Conservation (phyloP, 192 early-diverging fungal species). For the Podila clonocystis region DNA sequence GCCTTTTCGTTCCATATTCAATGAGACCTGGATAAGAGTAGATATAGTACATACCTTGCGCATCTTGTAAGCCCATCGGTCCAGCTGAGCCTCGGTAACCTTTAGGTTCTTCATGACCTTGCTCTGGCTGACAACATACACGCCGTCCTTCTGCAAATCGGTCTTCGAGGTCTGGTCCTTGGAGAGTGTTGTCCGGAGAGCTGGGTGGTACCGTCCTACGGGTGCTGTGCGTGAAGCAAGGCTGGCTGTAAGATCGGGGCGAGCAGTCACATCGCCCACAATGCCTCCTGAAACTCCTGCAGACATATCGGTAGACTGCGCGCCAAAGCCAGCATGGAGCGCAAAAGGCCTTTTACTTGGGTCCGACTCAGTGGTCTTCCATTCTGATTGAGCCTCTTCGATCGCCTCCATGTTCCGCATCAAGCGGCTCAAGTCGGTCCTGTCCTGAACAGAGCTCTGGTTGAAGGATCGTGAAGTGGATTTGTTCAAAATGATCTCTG, state of each 20-base stretch:
- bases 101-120: conserved; percentile 48
- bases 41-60: conserved; percentile 24
- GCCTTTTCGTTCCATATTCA: neutral
- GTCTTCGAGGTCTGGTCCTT: conserved; percentile 49
- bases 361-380: conserved; percentile 28
- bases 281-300: neutral
- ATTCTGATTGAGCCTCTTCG: conserved; percentile 33
- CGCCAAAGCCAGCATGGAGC: conserved; percentile 21
- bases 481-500: conserved; percentile 41
- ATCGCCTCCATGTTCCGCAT: conserved; percentile 45
- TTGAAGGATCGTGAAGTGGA: conserved; percentile 41
- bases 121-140: conserved; percentile 33
- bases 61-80: conserved; percentile 43
- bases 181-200: conserved; percentile 42
- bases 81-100: conserved; percentile 35
- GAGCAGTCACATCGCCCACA: conserved; percentile 11
- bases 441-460: conserved; percentile 27
- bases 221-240: conserved; percentile 18
- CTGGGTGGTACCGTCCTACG: conserved; percentile 28
- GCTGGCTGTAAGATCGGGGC: conserved; percentile 21
- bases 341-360: conserved; percentile 29
- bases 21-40: too few relatives aligned
- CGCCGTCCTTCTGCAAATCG: conserved; percentile 45
- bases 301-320: conserved; percentile 22
- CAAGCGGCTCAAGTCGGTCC: conserved; percentile 22